Conservation (phyloP, 495 filamentous ascomycete genomes). For the Neurospora cerealis region DNA sequence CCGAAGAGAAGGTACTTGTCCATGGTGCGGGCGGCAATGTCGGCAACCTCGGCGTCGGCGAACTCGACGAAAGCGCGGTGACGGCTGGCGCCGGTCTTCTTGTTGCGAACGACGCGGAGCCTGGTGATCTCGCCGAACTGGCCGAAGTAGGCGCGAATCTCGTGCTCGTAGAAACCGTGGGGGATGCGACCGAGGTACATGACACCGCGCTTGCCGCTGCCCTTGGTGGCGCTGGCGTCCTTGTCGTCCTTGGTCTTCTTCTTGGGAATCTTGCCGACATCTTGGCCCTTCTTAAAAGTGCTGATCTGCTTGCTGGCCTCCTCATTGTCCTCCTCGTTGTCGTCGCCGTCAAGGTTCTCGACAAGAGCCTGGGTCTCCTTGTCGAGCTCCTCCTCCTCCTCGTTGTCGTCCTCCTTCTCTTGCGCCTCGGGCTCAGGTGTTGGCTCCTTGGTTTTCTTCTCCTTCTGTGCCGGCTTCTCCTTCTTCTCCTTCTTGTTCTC, state of each 20-base stretch:
- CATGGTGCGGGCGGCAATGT: constrained; percentile 89
- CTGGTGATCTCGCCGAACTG: constrained; percentile 82
- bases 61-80: constrained; percentile 96
- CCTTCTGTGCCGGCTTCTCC: constrained; percentile 15
- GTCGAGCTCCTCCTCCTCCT: constrained; percentile 33
- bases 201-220: constrained; percentile 55
- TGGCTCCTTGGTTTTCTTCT: constrained; percentile 22
- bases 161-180: constrained; percentile 91
- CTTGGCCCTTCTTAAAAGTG: constrained; percentile 43
- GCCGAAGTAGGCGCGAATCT: constrained; percentile 90
- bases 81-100: constrained; percentile 73
- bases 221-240: constrained; percentile 23
- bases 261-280: constrained; percentile 54
- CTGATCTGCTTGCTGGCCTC: constrained; percentile 37
- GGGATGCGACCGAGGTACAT: constrained; percentile 86
- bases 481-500: constrained; percentile 18
- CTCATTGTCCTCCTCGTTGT: constrained; percentile 47
- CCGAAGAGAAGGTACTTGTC: constrained; percentile 94
- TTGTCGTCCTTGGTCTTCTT: constrained; percentile 48
- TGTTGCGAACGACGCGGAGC: constrained; percentile 83
- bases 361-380: constrained; percentile 47
- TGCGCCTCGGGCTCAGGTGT: constrained; percentile 8
- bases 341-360: constrained; percentile 73
- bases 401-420: constrained; percentile 18
- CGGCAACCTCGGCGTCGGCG: constrained; percentile 61